Percentiles rank a stretch among this genome's conserved stretches.
phyloP scores from a whole-genome alignment of 2,329 filamentous ascomycete species.

The Acrodontium crateriforme region DNA sequence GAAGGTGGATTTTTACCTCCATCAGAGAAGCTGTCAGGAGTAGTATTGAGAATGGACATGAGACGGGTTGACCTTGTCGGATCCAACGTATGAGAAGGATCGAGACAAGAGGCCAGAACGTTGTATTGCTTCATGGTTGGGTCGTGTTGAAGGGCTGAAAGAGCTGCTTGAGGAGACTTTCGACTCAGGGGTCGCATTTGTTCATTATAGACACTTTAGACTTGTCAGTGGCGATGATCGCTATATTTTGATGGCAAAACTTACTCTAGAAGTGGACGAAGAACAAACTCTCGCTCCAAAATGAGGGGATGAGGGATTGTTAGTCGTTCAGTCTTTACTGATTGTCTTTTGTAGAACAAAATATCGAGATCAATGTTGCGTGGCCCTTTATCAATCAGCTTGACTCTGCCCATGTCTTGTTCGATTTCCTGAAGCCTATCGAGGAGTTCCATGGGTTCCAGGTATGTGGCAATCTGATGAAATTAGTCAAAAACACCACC shows the following conservation, averaged over 20 bases:
- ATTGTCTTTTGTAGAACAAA: conserved; percentile 60
- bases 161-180: no score
- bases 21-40: conserved; percentile 94
- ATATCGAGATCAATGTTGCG: conserved; percentile 93
- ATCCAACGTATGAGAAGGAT: no score
- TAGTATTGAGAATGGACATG: conserved; percentile 92
- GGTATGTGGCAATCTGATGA: conserved; percentile 59
- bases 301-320: conserved; percentile 74
- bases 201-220: no score
- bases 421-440: conserved; percentile 78
- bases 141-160: no score
- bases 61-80: conserved; percentile 46
- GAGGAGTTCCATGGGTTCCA: conserved; percentile 62
- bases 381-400: conserved; percentile 83
- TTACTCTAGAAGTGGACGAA: conserved; percentile 71
- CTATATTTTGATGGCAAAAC: no score
- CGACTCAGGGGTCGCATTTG: no score
- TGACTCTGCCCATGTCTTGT: conserved; percentile 60
- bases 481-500: conserved; percentile 4
- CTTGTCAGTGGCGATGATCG: no score
- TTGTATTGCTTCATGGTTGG: no score
- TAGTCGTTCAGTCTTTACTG: conserved; percentile 57
- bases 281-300: conserved; percentile 82
- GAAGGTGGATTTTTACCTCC: conserved; percentile 50
- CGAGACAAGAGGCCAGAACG: no score